phyloP scores from a whole-genome alignment of 345 rosid species.

The Ceriops tagal region DNA sequence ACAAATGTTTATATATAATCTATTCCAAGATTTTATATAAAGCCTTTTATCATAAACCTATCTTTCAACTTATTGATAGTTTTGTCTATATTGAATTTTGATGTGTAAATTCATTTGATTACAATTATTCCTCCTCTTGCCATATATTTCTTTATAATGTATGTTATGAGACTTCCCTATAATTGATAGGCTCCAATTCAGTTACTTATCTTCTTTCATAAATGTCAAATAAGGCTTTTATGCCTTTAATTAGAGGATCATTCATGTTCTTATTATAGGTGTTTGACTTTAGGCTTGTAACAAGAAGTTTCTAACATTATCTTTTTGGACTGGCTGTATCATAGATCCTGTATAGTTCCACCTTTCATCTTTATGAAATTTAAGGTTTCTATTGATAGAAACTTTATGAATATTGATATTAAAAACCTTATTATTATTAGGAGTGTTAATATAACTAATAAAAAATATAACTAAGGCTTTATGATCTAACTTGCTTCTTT shows the following conservation, averaged over 20 bases:
- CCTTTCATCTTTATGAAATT: not conserved
- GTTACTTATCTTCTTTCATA: not conserved
- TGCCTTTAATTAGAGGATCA: not conserved
- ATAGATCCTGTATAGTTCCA: not conserved
- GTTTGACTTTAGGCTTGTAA: rapidly evolving
- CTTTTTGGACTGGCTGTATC: rapidly evolving
- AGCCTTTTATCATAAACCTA: not conserved
- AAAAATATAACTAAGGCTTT: not conserved
- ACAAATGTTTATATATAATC: not conserved
- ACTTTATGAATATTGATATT: not conserved
- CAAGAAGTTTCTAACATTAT: too few relatives aligned
- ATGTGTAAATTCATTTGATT: not conserved
- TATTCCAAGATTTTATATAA: not conserved
- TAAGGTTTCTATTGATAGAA: not conserved
- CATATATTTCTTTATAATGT: too few relatives aligned
- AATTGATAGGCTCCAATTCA: not conserved
- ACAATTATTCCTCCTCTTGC: not conserved
- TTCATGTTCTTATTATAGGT: not conserved
- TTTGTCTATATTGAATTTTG: not conserved
- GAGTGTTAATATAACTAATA: not conserved
- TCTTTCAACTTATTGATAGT: not conserved
- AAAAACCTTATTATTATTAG: not conserved
- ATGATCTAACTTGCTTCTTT: not conserved
- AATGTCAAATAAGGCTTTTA: not conserved
- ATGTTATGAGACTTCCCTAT: not conserved